Conservation (phyloP, 2,329 filamentous ascomycete genomes). For the Pseudogymnoascus sp. region DNA sequence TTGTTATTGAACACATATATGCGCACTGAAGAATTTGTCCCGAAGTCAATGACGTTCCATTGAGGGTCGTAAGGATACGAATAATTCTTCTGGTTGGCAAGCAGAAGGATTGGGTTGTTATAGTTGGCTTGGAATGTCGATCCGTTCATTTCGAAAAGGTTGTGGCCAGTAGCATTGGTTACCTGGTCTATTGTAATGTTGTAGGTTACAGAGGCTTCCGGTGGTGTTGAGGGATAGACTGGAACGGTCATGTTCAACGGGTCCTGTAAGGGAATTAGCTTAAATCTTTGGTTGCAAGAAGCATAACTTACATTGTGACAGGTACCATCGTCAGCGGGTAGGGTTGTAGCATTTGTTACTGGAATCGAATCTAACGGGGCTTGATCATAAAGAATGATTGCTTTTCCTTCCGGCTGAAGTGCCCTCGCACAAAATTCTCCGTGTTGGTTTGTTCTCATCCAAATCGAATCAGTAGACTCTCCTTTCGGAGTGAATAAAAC, state of each 20-base stretch:
- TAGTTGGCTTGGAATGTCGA: constrained; percentile 21
- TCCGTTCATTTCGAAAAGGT: constrained; percentile 11
- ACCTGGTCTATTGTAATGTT: constrained; percentile 7
- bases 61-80: constrained; percentile 11
- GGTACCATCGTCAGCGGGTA: constrained; percentile 37
- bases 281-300: background rate
- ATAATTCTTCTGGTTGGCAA: constrained; percentile 11
- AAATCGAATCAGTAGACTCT: constrained; percentile 40
- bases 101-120: constrained; percentile 14
- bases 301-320: constrained; percentile 26
- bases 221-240: constrained; percentile 27
- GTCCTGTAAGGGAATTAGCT: background rate
- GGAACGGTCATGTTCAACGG: constrained; percentile 27
- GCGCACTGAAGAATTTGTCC: constrained; percentile 20
- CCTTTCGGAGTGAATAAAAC: constrained; percentile 40
- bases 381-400: background rate
- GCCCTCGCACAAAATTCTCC: background rate
- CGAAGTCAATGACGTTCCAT: constrained; percentile 30
- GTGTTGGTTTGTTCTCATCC: constrained; percentile 46
- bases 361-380: background rate
- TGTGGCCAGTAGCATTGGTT: constrained; percentile 10
- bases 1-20: constrained; percentile 2
- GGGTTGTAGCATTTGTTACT: constrained; percentile 30
- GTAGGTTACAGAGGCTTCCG: constrained; percentile 1
- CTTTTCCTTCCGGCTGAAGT: constrained; percentile 1